These are phyloP conservation scores for Turritis glabra DNA, from an alignment of 345 rosid genomes.

Conservation along the genomic window DNA sequence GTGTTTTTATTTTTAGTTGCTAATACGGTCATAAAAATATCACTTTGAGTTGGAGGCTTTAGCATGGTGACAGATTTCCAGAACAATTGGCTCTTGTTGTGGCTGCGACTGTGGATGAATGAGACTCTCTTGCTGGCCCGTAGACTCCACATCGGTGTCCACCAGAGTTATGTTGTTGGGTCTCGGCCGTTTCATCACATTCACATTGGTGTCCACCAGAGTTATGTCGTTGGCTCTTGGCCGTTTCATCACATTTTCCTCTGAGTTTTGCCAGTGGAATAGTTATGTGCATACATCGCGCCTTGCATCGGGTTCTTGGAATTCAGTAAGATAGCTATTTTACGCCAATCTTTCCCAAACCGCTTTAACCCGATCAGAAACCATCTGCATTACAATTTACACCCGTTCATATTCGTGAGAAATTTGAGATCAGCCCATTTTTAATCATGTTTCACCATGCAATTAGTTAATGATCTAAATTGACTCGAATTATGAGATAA, in stretches of 20 bases:
- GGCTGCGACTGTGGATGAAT: background rate
- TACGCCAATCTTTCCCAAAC: background rate
- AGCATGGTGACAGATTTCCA: background rate
- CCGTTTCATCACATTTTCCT: background rate
- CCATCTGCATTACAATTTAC: slow-evolving; percentile 22
- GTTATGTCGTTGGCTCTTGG: background rate
- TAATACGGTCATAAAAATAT: background rate
- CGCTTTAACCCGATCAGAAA: slow-evolving; percentile 25
- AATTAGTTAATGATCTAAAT: no score
- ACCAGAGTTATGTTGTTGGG: background rate
- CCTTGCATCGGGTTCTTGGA: background rate
- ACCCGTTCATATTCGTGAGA: background rate
- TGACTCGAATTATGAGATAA: no score
- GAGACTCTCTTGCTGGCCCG: background rate
- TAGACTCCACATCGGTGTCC: background rate
- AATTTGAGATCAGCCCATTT: background rate
- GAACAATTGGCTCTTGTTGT: background rate
- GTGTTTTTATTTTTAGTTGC: background rate
- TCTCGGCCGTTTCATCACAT: no score
- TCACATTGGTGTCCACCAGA: no score
- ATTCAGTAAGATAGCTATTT: slow-evolving; percentile 7
- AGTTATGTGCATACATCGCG: background rate
- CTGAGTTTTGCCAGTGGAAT: background rate
- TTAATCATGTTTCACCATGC: no score
- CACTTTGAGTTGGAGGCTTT: background rate